phyloP scores from a whole-genome alignment of 768 basidiomycete species.

The Rhizopogon salebrosus region DNA sequence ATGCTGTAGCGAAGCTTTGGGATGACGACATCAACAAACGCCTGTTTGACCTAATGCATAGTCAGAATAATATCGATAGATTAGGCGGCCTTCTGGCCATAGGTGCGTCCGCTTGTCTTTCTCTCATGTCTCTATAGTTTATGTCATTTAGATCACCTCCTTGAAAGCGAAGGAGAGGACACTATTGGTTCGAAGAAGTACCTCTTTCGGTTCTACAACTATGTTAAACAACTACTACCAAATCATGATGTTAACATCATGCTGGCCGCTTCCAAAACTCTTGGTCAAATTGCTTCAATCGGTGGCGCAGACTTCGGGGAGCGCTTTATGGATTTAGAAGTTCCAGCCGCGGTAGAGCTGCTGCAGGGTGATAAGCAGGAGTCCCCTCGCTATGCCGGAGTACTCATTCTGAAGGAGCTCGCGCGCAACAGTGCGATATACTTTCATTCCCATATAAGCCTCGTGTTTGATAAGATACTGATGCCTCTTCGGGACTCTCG shows the following conservation, averaged over 20 bases:
- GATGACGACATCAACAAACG: slow-evolving; percentile 77
- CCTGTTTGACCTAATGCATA: slow-evolving; percentile 80
- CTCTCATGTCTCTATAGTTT: slow-evolving; percentile 6
- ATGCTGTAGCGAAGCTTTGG: slow-evolving; percentile 78
- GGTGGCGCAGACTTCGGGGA: slow-evolving; percentile 84
- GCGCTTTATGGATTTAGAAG: slow-evolving; percentile 85
- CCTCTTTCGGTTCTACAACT: slow-evolving; percentile 85
- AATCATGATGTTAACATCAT: slow-evolving; percentile 91
- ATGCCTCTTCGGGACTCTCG: slow-evolving; percentile 85
- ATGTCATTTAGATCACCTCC: slow-evolving; percentile 52
- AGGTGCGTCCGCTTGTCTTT: slow-evolving; percentile 39
- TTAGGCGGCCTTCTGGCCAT: slow-evolving; percentile 87
- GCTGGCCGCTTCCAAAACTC: slow-evolving; percentile 89
- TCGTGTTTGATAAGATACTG: slow-evolving; percentile 91
- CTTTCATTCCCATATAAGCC: slow-evolving; percentile 82
- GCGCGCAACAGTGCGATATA: slow-evolving; percentile 83
- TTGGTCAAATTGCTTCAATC: slow-evolving; percentile 81
- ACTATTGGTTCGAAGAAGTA: slow-evolving; percentile 76
- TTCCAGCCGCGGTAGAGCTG: slow-evolving; percentile 76
- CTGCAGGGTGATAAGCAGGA: slow-evolving; percentile 74
- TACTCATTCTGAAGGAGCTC: slow-evolving; percentile 90
- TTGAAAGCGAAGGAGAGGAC: slow-evolving; percentile 75
- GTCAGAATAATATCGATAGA: slow-evolving; percentile 71
- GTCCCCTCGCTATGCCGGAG: slow-evolving; percentile 85
- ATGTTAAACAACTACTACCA: slow-evolving; percentile 88